Conservation (phyloP, 2,329 filamentous ascomycete species). For the Aspergillus costaricaensis region DNA sequence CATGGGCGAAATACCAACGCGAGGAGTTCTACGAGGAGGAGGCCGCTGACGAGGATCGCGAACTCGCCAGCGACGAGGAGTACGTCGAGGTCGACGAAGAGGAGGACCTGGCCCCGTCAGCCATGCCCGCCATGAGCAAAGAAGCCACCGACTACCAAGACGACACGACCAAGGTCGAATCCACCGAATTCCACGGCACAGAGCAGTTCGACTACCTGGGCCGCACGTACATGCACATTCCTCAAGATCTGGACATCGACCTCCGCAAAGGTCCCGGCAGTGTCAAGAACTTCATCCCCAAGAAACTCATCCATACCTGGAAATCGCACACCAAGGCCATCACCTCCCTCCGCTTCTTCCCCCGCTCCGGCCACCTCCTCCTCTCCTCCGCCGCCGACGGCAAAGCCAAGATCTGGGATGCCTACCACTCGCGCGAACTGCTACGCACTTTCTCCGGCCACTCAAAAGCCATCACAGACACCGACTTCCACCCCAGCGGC, state of each 20-base stretch:
- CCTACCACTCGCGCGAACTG: slow-evolving; percentile 85
- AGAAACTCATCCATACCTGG: slow-evolving; percentile 90
- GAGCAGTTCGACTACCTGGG: slow-evolving; percentile 90
- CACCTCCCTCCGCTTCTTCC: slow-evolving; percentile 88
- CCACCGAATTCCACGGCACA: slow-evolving; percentile 80
- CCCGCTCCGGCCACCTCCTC: slow-evolving; percentile 80
- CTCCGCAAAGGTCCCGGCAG: slow-evolving; percentile 78
- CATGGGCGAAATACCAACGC: slow-evolving; percentile 83
- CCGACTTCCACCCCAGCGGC: slow-evolving; percentile 80
- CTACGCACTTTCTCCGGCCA: slow-evolving; percentile 91
- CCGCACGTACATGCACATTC: slow-evolving; percentile 95
- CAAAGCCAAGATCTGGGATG: slow-evolving; percentile 92
- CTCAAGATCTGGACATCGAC: slow-evolving; percentile 84
- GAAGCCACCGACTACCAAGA: slow-evolving; percentile 53
- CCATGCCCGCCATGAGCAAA: slow-evolving; percentile 53
- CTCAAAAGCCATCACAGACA: slow-evolving; percentile 83
- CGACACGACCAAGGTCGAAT: slow-evolving; percentile 69
- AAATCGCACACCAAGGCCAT: slow-evolving; percentile 82
- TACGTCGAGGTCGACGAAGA: slow-evolving; percentile 68
- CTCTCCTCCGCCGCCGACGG: slow-evolving; percentile 87
- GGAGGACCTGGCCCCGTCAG: slow-evolving; percentile 54
- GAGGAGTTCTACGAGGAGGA: slow-evolving; percentile 73
- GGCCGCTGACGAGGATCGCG: slow-evolving; percentile 66
- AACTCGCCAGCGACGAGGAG: slow-evolving; percentile 76
- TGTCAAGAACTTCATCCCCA: slow-evolving; percentile 87